Percentiles rank a stretch among this genome's conserved stretches.
Conservation (phyloP, 2,329 filamentous ascomycete species). For the Colletotrichum simmondsii region DNA sequence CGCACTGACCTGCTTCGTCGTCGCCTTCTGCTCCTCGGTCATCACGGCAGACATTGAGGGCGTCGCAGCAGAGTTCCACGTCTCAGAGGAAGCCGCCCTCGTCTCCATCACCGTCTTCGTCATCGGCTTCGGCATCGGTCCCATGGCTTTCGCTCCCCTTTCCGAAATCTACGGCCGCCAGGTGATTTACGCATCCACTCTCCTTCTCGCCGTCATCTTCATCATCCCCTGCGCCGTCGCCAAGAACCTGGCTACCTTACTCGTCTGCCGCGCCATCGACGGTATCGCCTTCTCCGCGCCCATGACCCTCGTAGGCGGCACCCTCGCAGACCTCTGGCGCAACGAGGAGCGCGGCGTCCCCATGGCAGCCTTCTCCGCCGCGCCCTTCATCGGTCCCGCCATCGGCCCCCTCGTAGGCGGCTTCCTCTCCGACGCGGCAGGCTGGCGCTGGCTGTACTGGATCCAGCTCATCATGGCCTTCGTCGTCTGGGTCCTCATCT, state of each 20-base stretch:
- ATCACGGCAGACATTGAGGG: conserved; percentile 81
- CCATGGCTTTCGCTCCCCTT: conserved; percentile 82
- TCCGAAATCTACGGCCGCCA: conserved; percentile 80
- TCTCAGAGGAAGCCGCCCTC: conserved; percentile 78
- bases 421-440: conserved; percentile 74
- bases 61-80: conserved; percentile 70
- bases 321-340: conserved; percentile 84
- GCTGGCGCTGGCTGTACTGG: conserved; percentile 91
- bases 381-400: conserved; percentile 84
- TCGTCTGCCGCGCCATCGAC: conserved; percentile 81
- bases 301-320: conserved; percentile 88
- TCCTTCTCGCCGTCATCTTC: conserved; percentile 79
- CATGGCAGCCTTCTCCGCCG: conserved; percentile 87
- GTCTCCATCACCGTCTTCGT: conserved; percentile 82
- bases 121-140: conserved; percentile 83
- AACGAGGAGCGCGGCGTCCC: conserved; percentile 87
- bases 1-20: conserved; percentile 79
- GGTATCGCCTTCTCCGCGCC: conserved; percentile 87
- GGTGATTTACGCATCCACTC: conserved; percentile 76
- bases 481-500: conserved; percentile 78
- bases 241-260: conserved; percentile 79
- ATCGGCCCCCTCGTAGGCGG: conserved; percentile 82
- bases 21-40: conserved; percentile 77
- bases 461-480: conserved; percentile 82
- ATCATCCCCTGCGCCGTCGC: conserved; percentile 83